Evolutionary conservation across 2,329 filamentous ascomycete species (phyloP).

Genomic region (Phyllosticta ampelicida): DNA sequence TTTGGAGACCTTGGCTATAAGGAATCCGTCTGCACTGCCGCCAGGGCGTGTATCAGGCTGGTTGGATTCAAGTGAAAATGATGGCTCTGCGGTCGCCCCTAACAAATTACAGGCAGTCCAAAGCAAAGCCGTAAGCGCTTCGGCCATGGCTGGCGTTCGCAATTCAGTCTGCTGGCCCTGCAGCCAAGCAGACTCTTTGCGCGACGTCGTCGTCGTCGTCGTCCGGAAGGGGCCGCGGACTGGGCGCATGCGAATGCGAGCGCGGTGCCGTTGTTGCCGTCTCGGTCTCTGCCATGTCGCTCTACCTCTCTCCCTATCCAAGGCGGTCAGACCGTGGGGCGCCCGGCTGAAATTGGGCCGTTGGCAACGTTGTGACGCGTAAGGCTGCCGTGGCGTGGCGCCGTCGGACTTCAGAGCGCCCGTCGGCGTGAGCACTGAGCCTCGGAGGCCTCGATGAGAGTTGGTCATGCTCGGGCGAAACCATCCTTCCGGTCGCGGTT

Average conservation of each 20-base stretch:
- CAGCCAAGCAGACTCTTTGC: not conserved
- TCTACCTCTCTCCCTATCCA: not conserved
- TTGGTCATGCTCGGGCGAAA: not conserved
- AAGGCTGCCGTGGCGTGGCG: slow-evolving; percentile 2
- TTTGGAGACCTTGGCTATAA: not conserved
- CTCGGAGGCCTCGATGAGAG: not conserved
- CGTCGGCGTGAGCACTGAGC: not conserved
- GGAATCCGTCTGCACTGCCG: not conserved
- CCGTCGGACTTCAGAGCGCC: not conserved
- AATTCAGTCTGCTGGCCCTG: not conserved
- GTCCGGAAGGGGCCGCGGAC: not conserved
- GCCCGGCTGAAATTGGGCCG: slow-evolving; percentile 8
- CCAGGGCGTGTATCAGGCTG: not conserved
- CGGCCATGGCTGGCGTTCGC: not conserved
- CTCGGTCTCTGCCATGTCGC: not conserved
- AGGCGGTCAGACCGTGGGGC: slow-evolving; percentile 1
- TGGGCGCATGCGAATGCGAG: no score
- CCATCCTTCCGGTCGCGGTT: not conserved
- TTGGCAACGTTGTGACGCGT: slow-evolving; percentile 9
- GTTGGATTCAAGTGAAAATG: not conserved
- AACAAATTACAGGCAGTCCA: not conserved
- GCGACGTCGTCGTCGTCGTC: not conserved
- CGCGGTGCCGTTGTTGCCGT: not conserved
- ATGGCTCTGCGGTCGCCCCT: not conserved
- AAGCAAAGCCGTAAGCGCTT: not conserved